These are phyloP conservation scores for Pseudonitzschia pungens DNA, from an alignment of 108 stramenopile genomes.

Conservation along the genomic window DNA sequence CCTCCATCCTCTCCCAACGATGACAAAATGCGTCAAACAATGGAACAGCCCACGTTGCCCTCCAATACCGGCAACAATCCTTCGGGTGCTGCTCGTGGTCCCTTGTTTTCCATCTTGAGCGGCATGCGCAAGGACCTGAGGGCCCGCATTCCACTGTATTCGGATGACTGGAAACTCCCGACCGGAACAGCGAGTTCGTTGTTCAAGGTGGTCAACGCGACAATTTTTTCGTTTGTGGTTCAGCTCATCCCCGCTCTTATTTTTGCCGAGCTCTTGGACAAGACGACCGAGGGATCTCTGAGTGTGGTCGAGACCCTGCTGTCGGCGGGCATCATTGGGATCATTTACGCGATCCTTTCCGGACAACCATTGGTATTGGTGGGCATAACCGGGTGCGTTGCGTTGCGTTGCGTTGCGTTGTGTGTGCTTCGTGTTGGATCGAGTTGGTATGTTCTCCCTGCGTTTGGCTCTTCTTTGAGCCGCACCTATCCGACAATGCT, in stretches of 20 bases:
- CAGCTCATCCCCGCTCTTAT: conserved; percentile 62
- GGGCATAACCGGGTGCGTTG: conserved; percentile 54
- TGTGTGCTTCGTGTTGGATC: too few relatives aligned
- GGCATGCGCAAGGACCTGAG: conserved; percentile 44
- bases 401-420: too few relatives aligned
- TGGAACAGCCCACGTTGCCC: background rate
- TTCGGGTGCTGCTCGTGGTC: conserved; percentile 2
- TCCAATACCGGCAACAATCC: background rate
- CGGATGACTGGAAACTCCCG: conserved; percentile 46
- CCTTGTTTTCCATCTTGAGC: conserved; percentile 10
- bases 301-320: conserved; percentile 45
- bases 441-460: too few relatives aligned
- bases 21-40: background rate
- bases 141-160: conserved; percentile 46
- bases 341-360: conserved; percentile 53
- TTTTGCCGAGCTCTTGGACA: conserved; percentile 53
- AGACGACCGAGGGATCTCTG: conserved; percentile 42
- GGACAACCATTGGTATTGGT: conserved; percentile 69
- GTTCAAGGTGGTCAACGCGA: background rate
- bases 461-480: too few relatives aligned
- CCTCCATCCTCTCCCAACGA: background rate
- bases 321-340: conserved; percentile 51
- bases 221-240: conserved; percentile 48
- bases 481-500: too few relatives aligned
- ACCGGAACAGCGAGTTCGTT: conserved; percentile 27